These are phyloP conservation scores for Xylaria sp. DNA, from an alignment of 2,329 filamentous ascomycete species.

Conservation along the genomic window DNA sequence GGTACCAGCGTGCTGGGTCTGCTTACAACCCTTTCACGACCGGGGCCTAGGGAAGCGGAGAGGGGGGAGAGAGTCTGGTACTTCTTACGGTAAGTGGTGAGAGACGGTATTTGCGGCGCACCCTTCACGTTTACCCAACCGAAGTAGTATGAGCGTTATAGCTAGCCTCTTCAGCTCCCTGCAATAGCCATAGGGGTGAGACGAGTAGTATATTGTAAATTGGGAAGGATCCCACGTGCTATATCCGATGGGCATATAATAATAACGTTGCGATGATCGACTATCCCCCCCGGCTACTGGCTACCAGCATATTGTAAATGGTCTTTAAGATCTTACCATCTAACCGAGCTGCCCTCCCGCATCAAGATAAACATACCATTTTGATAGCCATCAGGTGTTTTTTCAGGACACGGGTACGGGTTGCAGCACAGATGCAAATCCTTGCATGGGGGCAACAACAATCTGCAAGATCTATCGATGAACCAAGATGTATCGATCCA, in stretches of 20 bases:
- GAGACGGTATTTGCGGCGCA: slow-evolving; percentile 15
- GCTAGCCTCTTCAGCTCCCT: slow-evolving; percentile 3
- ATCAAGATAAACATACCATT: not conserved
- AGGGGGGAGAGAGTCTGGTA: not conserved
- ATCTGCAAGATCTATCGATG: not conserved
- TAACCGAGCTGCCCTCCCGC: not conserved
- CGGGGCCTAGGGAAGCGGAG: not conserved
- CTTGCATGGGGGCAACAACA: not conserved
- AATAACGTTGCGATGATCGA: slow-evolving; percentile 5
- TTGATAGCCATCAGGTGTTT: not conserved
- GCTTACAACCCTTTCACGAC: not conserved
- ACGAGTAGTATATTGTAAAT: not conserved
- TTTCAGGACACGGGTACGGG: not conserved
- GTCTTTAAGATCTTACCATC: not conserved
- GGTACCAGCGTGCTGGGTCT: slow-evolving; percentile 16
- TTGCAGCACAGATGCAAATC: not conserved
- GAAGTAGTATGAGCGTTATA: not conserved
- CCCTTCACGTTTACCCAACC: slow-evolving; percentile 4
- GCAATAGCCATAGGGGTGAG: not conserved
- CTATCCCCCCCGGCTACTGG: not conserved
- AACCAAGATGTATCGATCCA: not conserved
- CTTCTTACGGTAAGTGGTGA: slow-evolving; percentile 7
- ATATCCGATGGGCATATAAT: slow-evolving; percentile 1
- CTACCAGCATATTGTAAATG: not conserved
- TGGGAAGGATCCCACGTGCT: not conserved